These are phyloP conservation scores for Fraxinus sp. DNA, from an alignment of 305 asterid species.

Conservation along the genomic window DNA sequence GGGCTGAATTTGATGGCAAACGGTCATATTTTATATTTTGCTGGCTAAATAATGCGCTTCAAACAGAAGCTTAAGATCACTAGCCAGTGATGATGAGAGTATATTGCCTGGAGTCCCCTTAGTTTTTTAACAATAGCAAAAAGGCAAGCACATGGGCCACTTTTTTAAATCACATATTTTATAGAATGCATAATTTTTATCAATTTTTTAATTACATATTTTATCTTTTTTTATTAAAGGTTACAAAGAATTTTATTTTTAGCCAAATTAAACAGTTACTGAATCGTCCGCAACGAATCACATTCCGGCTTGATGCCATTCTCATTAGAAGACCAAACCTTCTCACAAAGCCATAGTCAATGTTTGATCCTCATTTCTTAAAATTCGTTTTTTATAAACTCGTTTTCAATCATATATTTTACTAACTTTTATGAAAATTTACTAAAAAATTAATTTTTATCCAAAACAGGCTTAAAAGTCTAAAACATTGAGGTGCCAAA, in stretches of 20 bases:
- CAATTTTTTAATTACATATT: no score
- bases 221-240: not conserved
- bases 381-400: no score
- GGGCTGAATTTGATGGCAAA: no score
- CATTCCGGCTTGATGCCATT: not conserved
- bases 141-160: not conserved
- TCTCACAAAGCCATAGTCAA: not conserved
- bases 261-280: not conserved
- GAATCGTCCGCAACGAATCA: not conserved
- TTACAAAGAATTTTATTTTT: not conserved
- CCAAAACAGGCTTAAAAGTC: no score
- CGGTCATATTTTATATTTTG: no score
- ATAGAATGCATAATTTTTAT: no score
- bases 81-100: not conserved
- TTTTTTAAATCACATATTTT: not conserved
- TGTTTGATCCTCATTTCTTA: not conserved
- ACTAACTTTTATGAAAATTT: not conserved
- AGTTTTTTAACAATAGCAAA: not conserved
- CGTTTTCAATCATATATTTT: not conserved
- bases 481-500: not conserved
- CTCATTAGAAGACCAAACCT: not conserved
- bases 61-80: not conserved
- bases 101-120: not conserved
- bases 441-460: not conserved
- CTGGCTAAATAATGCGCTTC: no score